These are phyloP conservation scores for Rhinocladiella similis DNA, from an alignment of 2,329 filamentous ascomycete genomes.

Conservation along the genomic window DNA sequence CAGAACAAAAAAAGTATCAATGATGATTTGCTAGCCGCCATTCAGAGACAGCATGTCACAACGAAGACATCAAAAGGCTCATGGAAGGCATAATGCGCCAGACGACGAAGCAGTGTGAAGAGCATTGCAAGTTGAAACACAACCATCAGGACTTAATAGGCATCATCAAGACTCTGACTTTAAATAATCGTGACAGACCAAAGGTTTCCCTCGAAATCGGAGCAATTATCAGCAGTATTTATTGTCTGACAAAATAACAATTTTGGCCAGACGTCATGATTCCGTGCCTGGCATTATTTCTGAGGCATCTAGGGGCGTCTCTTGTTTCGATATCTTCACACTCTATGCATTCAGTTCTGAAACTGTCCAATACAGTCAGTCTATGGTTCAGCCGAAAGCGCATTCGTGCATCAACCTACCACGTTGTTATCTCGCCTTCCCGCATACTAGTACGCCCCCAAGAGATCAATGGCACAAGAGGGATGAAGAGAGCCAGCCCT, in stretches of 20 bases:
- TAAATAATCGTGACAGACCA: neutral
- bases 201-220: neutral
- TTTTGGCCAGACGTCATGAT: neutral
- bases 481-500: constrained; percentile 26
- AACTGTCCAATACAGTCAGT: neutral
- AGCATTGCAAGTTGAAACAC: neutral
- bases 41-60: neutral
- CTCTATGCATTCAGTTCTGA: neutral
- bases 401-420: neutral
- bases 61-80: neutral
- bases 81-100: no score
- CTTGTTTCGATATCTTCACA: neutral
- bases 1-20: neutral
- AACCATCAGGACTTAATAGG: neutral
- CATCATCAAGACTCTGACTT: neutral
- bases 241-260: neutral
- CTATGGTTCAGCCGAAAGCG: neutral
- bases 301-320: neutral
- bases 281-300: neutral
- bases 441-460: neutral
- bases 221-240: neutral
- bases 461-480: constrained; percentile 10
- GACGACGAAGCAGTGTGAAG: no score
- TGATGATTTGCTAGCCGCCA: neutral
- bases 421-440: neutral